phyloP scores from a whole-genome alignment of 2,329 filamentous ascomycete species.

The Sclerotinia subarctica region DNA sequence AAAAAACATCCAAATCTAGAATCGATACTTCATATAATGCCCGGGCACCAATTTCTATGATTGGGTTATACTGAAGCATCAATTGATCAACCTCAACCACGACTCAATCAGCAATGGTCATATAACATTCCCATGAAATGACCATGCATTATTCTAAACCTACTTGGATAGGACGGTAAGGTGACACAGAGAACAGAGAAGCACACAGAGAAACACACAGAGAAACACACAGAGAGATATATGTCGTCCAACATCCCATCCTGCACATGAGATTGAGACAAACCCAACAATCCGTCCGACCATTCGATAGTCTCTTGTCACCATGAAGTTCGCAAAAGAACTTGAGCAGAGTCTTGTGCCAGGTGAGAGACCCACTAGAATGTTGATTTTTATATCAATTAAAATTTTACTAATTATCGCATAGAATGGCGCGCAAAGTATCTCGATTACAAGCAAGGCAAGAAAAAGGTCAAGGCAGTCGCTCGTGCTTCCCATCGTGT shows the following conservation, averaged over 20 bases:
- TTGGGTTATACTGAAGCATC: not conserved
- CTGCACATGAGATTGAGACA: not conserved
- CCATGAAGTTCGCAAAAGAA: conserved; percentile 70
- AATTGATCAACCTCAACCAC: not conserved
- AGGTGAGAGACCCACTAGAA: conserved; percentile 45
- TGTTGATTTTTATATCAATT: not conserved
- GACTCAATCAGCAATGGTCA: not conserved
- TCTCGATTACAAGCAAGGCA: conserved; percentile 90
- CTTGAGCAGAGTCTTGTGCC: conserved; percentile 85
- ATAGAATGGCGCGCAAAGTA: conserved; percentile 90
- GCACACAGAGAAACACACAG: no score
- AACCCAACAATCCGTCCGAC: not conserved
- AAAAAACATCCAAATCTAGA: not conserved
- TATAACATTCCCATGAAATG: not conserved
- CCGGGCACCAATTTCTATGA: not conserved
- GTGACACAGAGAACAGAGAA: not conserved
- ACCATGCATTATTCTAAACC: not conserved
- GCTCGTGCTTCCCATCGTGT: conserved; percentile 65
- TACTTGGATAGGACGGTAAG: not conserved
- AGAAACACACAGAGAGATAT: not conserved
- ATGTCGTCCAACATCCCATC: conserved; percentile 2
- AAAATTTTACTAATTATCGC: conserved; percentile 11
- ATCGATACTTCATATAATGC: not conserved
- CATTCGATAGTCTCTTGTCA: not conserved
- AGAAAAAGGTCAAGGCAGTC: conserved; percentile 89